Evolutionary conservation across 106 monocot species (phyloP), one percentile per base, ranked within the genome.

Genomic region (Hemerocallis citrina): DNA sequence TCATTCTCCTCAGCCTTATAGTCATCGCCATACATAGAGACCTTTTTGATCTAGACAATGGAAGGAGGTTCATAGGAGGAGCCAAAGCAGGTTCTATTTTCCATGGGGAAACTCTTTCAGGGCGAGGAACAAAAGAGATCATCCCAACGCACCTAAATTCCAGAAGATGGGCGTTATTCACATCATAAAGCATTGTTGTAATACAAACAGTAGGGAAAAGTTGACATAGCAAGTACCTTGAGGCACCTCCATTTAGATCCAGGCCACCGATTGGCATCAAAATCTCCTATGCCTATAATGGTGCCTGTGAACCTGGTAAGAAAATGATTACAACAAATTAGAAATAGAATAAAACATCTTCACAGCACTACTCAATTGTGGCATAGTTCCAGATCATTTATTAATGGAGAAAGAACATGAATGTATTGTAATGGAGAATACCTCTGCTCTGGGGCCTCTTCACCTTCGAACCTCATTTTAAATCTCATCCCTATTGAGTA

Each of bases 361-460:
- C 3, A 17, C 17, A 19, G 1, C 30, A 1, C 11, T 44, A 7
- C 29, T 24, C 11, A 59, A 59, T 35, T 6, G 54, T n/a, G 29
- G 32, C 29, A 35, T 36, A 2, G 3, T 55, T 34, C 55, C 33
- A 17, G 24, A 24, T 29, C 14, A 7, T 20, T n/a, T 7, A 57
- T 36, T 19, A 57, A 22, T 22, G 33, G 14, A 9, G 1, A 25
- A 31, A 35, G 35, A 7, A 35, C 35, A 36, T 6, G 6, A 23
- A 55, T 32, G 3, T 28, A 10, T 23, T 7, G n/a, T 32, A 69
- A 46, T 34, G 9, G 35, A 21, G 23, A 30, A 52, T 72, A 96
- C 91, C 96, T 96, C 62, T 91, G 96, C 55, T 96, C 96, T 29
- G 91, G 96, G 40, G 87, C 70, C 70, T 96, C 96, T 82, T 96